These are phyloP conservation scores for Pinus albicaulis DNA, from an alignment of 75 land plant genomes.

Conservation along the genomic window DNA sequence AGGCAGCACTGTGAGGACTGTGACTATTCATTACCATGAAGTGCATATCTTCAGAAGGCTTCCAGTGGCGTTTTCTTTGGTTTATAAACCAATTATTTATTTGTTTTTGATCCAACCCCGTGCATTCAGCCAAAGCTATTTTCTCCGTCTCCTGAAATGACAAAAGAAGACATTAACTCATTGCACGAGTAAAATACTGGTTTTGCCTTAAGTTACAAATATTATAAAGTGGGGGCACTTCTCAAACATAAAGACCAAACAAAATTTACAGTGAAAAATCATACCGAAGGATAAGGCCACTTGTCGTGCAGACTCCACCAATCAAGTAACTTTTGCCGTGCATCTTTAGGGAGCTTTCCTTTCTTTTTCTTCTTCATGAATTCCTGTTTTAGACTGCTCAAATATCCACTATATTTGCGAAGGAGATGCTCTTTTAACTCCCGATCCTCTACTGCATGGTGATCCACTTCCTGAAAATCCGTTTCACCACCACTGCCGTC, in stretches of 20 bases:
- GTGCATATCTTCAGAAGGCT: conserved; percentile 52
- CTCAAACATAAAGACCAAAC: no score
- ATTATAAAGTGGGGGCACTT: no score
- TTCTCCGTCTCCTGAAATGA: conserved; percentile 71
- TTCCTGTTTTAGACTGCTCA: conserved; percentile 62
- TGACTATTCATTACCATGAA: conserved; percentile 43
- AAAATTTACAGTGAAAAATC: neutral
- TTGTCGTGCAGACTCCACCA: conserved; percentile 78
- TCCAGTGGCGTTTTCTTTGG: conserved; percentile 86
- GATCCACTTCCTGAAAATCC: conserved; percentile 26
- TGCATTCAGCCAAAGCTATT: conserved; percentile 57
- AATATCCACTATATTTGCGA: conserved; percentile 62
- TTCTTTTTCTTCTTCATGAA: conserved; percentile 81
- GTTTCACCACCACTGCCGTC: conserved; percentile 38
- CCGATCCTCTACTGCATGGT: conserved; percentile 21
- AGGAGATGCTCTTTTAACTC: conserved; percentile 63
- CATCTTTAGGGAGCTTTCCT: conserved; percentile 77
- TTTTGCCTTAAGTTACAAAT: no score
- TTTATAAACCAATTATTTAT: conserved; percentile 90
- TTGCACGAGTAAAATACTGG: neutral
- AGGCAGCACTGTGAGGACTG: neutral
- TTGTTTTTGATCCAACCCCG: conserved; percentile 75
- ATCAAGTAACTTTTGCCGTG: conserved; percentile 60
- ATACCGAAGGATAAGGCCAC: conserved; percentile 88
- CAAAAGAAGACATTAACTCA: neutral